phyloP scores from a whole-genome alignment of 495 filamentous ascomycete species.

The Trichoderma asperelloides region DNA sequence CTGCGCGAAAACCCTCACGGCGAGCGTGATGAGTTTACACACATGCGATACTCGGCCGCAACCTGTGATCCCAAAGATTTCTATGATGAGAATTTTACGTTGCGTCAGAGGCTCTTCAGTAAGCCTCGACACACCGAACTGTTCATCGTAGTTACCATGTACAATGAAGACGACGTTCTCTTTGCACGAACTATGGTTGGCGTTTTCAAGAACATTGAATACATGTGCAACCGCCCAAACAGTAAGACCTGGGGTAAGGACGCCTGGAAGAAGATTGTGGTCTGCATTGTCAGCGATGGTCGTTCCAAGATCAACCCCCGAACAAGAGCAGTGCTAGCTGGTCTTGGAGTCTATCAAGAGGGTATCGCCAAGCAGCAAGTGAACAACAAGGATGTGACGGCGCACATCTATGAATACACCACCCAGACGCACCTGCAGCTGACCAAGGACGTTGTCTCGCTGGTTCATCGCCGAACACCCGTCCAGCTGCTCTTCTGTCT shows the following conservation, averaged over 20 bases:
- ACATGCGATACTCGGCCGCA: constrained; percentile 96
- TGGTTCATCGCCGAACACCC: constrained; percentile 69
- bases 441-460: constrained; percentile 76
- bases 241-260: constrained; percentile 98
- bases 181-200: constrained; percentile 96
- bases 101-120: constrained; percentile 89
- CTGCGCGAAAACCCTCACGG: constrained; percentile 79
- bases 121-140: constrained; percentile 91
- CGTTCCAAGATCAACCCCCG: constrained; percentile 96
- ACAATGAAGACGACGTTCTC: constrained; percentile 95
- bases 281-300: constrained; percentile 95
- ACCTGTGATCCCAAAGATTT: constrained; percentile 93
- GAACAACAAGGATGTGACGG: constrained; percentile 92
- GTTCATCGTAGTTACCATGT: constrained; percentile 98
- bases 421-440: constrained; percentile 82
- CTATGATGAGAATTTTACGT: constrained; percentile 77
- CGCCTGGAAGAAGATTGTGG: constrained; percentile 99
- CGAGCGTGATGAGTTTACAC: constrained; percentile 94
- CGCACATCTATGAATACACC: constrained; percentile 99
- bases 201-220: constrained; percentile 96
- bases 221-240: constrained; percentile 82
- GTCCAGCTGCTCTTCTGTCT: constrained; percentile 98
- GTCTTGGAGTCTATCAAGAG: constrained; percentile 94
- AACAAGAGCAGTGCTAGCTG: constrained; percentile 82
- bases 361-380: constrained; percentile 98